Base-by-base conservation (phyloP, 345 rosid species). In the Corchorus olitorius region DNA sequence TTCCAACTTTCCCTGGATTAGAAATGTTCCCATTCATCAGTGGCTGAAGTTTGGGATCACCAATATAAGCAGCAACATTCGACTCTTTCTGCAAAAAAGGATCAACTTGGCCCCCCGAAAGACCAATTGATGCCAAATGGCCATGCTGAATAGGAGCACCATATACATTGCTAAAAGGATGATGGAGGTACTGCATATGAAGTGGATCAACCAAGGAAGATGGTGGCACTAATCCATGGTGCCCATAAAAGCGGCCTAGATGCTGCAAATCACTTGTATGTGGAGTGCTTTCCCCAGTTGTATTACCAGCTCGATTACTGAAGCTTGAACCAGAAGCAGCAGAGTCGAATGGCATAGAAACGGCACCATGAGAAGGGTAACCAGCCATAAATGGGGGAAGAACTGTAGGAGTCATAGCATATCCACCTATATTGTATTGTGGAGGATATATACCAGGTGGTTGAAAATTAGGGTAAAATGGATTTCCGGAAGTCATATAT, bases 171-270 rank as follows among this genome's bases (percentile, higher is more conserved):
- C 87, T 91, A 80, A 84, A 85, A 77, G 90, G 80, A 74, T 90
- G 94, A 65, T 90, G 97, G 75, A 84, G 86, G 83, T 91, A 93
- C 19, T 85, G 93, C 89, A 91, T 61, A 34, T 93, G 93, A 78
- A 85, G 74, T 35, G 94, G 94, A 88, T 91, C 93, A 61, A 87
- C 75, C 61, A 84, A 84, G 64, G 92, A 72, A 72, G 94, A 88
- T 78, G 86, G 94, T 76, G 81, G 45, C 77, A 84, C 69, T 59
- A 86, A 54, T 50, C 86, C 88, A 34, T 83, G 89, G 15, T 87
- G 93, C 66, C 86, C 91, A 69, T 87, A 89, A 43, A 83, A 73
- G 78, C 83, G 88, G 70, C 78, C 82, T 50, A 79, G 72, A 74
- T 87, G 89, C 64, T 79, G 88, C 52, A 84, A 43, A 79, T 78